phyloP scores from a whole-genome alignment of 1,284 basidiomycete genomes.

The Clitocybe nebularis region DNA sequence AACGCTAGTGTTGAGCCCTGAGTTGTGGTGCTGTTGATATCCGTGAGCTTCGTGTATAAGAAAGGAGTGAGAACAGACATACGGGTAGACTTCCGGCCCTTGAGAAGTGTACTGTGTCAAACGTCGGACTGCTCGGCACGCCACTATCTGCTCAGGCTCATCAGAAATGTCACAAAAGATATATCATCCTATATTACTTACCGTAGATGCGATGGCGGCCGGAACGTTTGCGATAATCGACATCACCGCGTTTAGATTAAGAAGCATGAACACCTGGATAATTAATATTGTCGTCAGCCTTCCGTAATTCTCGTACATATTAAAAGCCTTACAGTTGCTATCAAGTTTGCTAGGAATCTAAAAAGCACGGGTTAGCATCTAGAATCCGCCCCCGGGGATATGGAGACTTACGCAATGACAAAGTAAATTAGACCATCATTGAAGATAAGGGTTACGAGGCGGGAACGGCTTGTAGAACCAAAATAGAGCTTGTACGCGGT shows the following conservation, averaged over 20 bases:
- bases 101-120: constrained; percentile 53
- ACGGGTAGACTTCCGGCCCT: constrained; percentile 54
- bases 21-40: constrained; percentile 28
- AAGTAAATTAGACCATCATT: constrained; percentile 72
- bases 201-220: constrained; percentile 63
- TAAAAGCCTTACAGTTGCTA: constrained; percentile 50
- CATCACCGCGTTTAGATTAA: constrained; percentile 71
- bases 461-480: constrained; percentile 40
- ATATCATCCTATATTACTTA: constrained; percentile 31
- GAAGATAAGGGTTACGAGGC: constrained; percentile 63
- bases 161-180: background rate
- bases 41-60: constrained; percentile 8
- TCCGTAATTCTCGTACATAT: background rate
- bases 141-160: constrained; percentile 51
- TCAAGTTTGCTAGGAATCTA: constrained; percentile 62
- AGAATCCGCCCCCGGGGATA: constrained; percentile 1
- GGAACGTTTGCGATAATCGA: constrained; percentile 73
- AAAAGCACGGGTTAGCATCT: constrained; percentile 6
- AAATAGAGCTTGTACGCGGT: constrained; percentile 57
- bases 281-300: constrained; percentile 1
- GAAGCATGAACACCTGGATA: constrained; percentile 62
- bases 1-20: constrained; percentile 42
- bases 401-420: constrained; percentile 51
- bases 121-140: constrained; percentile 64
- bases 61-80: constrained; percentile 20